Conservation (phyloP, 2,329 filamentous ascomycete genomes). For the Colletotrichum sp. region DNA sequence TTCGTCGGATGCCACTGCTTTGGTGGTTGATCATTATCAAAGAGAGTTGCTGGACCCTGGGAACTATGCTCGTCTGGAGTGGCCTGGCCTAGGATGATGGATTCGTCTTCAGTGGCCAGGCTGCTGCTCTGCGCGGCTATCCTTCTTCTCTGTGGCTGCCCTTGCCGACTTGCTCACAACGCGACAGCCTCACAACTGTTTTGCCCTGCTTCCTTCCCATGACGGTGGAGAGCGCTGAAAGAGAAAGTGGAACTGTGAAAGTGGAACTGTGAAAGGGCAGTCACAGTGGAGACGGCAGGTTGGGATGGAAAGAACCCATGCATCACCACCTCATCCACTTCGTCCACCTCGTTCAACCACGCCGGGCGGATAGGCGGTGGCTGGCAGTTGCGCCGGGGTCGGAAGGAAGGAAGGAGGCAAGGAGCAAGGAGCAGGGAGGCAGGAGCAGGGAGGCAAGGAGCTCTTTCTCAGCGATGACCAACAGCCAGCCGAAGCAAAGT, state of each 20-base stretch:
- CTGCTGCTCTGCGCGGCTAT: background rate
- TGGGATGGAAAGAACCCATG: background rate
- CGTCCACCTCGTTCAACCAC: background rate
- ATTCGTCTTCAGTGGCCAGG: background rate
- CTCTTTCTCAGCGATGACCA: background rate
- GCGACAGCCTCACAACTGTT: background rate
- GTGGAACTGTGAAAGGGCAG: background rate
- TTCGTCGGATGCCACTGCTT: background rate
- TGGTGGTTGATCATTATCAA: slow-evolving; percentile 1
- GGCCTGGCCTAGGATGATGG: background rate
- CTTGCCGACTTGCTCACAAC: background rate
- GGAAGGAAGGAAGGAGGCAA: background rate
- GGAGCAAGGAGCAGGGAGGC: background rate
- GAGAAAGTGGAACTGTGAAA: background rate
- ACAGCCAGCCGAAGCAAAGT: background rate
- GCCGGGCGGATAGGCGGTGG: background rate
- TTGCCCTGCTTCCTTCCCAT: background rate
- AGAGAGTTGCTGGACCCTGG: background rate
- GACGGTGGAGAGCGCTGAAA: background rate
- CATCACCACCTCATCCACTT: background rate
- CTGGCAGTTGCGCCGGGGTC: background rate
- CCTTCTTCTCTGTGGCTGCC: background rate
- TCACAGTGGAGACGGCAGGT: background rate
- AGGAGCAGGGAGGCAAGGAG: background rate
- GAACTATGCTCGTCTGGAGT: background rate